Evolutionary conservation across 805 yeast genomes (phyloP), one percentile per base, ranked within the genome.

Genomic region (Barnettozyma siamensis): DNA sequence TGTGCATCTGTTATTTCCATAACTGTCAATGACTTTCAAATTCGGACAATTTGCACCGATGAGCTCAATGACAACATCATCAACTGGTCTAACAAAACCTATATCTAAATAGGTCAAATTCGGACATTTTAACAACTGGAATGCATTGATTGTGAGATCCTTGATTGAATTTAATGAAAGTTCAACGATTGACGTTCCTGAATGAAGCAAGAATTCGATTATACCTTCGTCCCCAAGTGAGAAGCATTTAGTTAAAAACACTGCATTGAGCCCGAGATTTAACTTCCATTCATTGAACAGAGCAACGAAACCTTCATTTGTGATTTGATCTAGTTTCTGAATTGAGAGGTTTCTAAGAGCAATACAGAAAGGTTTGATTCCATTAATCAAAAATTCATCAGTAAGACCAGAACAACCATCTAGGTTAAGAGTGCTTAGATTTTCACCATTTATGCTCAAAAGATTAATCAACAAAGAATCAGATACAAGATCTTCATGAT

Each of bases 51-150:
- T 69, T 21, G 70, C 62, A 3, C 83, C 72, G 17, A 88, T 50
- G 23, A 72, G 54, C 20, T 73, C 75, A n/a, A 89, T 58, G 0
- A 78, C 72, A 16, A 69, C 72, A 59, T 91, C 87, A 55, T 88
- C 88, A 11, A 87, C 73, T 17, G 78, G 67, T 31, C 94, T 67
- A 3, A 88, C 85, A 62, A 91, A 91, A 0, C 97, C 94, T 12
- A 80, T 56, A 58, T 91, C 93, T 15, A 86, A 51, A 27, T 76
- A 72, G 1, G 87, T 77, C 33, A 91, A 63, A 23, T 80, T 70
- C 2, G 88, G 85, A 55, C 62, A 56, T 46, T 63, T 40, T 76
- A 73, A 38, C 65, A 70, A 67, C 38, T 67, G 63, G 53, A 83
- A 72, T 7, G 80, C 65, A 5, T 66, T 64, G 13, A 69, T 64